Conservation (phyloP, 2,329 filamentous ascomycete species). For the Penicillium sp. region DNA sequence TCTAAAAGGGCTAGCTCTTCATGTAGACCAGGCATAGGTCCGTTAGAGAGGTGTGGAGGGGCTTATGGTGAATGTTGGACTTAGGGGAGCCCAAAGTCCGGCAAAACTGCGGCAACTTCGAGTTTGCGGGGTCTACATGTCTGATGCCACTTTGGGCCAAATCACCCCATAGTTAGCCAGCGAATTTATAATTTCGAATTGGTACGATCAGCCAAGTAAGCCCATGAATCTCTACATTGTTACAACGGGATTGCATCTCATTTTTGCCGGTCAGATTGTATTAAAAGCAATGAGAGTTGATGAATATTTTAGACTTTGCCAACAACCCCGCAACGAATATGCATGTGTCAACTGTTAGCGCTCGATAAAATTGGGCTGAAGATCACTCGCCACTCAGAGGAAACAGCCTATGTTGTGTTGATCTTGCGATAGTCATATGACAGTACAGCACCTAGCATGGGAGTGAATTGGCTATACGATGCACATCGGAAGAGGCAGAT, state of each 20-base stretch:
- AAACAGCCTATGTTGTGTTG: neutral
- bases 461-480: neutral
- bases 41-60: neutral
- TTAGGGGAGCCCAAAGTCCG: neutral
- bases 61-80: neutral
- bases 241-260: neutral
- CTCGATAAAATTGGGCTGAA: neutral
- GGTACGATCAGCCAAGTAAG: neutral
- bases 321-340: neutral
- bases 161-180: neutral
- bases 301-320: neutral
- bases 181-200: neutral
- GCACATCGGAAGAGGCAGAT: neutral
- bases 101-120: constrained; percentile 2
- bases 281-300: neutral
- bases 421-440: neutral
- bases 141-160: constrained; percentile 3
- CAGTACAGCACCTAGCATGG: neutral
- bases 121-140: constrained; percentile 6
- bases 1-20: neutral
- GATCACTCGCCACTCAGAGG: neutral
- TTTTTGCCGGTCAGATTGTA: neutral
- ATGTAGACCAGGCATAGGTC: neutral
- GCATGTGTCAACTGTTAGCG: neutral
- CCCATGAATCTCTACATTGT: neutral